These are phyloP conservation scores for Penicillium bialowiezense DNA, from an alignment of 495 filamentous ascomycete genomes.

Conservation along the genomic window DNA sequence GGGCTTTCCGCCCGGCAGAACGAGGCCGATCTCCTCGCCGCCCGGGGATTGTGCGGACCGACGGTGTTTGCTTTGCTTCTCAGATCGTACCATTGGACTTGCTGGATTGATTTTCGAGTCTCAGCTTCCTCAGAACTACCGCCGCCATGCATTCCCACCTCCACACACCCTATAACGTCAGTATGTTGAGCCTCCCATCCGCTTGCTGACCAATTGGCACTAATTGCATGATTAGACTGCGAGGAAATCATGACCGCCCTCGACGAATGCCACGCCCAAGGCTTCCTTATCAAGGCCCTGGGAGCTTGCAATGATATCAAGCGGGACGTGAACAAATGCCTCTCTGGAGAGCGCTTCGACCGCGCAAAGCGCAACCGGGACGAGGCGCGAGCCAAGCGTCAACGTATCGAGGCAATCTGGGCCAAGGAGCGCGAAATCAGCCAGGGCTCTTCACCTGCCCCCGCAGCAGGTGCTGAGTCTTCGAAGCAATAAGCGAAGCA, in stretches of 20 bases:
- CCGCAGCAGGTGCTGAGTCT: constrained; percentile 2
- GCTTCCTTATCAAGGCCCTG: constrained; percentile 82
- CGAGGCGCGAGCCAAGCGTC: constrained; percentile 62
- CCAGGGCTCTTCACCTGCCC: constrained; percentile 3
- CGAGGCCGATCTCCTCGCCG: constrained; percentile 23
- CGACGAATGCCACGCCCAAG: constrained; percentile 91
- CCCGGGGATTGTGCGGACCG: constrained; percentile 22
- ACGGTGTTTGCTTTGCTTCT: not conserved
- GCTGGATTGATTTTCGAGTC: not conserved
- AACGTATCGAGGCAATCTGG: constrained; percentile 70
- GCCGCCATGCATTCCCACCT: constrained; percentile 88
- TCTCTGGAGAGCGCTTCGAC: constrained; percentile 73
- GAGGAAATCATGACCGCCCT: constrained; percentile 88
- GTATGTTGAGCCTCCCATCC: constrained; percentile 45
- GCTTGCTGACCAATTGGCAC: constrained; percentile 1
- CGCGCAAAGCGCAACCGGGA: constrained; percentile 75
- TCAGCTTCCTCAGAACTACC: not conserved
- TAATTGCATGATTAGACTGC: constrained; percentile 61
- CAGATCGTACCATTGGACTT: constrained; percentile 6
- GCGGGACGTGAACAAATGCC: constrained; percentile 73
- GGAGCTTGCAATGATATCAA: constrained; percentile 91
- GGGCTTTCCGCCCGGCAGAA: constrained; percentile 38
- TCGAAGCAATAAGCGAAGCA: constrained; percentile 15
- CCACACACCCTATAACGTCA: constrained; percentile 83
- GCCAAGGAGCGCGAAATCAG: constrained; percentile 52